A percentile compares a stretch with the other conserved stretches of the same genome.
Evolutionary conservation across 2,329 filamentous ascomycete genomes (phyloP).

Genomic region (Orbilia ellipsospora): DNA sequence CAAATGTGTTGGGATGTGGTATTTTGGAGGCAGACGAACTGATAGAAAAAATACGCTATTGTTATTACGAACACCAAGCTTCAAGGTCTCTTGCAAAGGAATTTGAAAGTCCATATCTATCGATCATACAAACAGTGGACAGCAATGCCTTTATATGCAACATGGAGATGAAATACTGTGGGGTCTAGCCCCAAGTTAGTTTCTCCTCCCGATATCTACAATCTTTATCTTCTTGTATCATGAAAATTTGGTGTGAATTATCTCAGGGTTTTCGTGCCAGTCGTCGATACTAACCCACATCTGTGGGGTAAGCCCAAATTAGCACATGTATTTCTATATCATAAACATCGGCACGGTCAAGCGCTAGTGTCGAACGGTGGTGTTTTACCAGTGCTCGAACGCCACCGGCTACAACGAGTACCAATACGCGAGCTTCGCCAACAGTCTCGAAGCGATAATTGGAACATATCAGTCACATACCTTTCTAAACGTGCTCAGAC

Average conservation of each 20-base stretch:
- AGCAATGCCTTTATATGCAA: background rate
- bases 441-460: background rate
- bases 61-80: too few species aligned
- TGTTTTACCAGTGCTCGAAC: background rate
- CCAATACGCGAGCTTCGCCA: background rate
- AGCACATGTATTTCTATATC: conserved; percentile 20
- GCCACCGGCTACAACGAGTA: background rate
- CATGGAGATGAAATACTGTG: background rate
- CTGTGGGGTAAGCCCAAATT: conserved; percentile 65
- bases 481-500: conserved; percentile 98
- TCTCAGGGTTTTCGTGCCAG: conserved; percentile 99
- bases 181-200: background rate
- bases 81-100: too few species aligned
- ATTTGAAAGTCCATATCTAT: too few species aligned
- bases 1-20: too few species aligned
- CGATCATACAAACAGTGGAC: too few species aligned
- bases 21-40: too few species aligned
- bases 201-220: background rate
- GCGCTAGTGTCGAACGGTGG: too few species aligned
- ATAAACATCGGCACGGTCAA: background rate
- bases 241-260: conserved; percentile 98
- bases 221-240: conserved; percentile 64
- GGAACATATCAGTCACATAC: conserved; percentile 66
- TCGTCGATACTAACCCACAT: conserved; percentile 99
- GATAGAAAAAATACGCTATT: too few species aligned